Evolutionary conservation across 371 early-diverging fungal genomes (phyloP), one percentile per base, ranked within the genome.

Genomic region (Mortierella sp.): DNA sequence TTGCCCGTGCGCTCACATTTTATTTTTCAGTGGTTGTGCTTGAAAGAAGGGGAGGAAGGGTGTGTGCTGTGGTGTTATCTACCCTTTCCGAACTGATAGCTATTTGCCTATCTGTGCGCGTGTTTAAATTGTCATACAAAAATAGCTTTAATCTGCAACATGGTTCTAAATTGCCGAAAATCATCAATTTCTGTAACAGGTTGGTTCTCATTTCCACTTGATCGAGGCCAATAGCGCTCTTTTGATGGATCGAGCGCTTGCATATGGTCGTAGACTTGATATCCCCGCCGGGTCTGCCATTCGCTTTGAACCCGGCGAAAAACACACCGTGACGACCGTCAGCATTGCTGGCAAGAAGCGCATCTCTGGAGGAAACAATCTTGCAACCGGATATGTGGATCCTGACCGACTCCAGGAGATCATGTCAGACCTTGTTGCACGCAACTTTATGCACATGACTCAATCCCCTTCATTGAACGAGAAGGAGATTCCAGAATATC

Each of bases 161-260:
- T 55, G 26, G 51, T 14, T 37, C 22, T 62, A 32, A 20, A 47
- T 22, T 5, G 11, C 49, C 1, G 8, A 70, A 16, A 20, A 49
- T 18, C 11, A 47, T 47, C 4, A 16, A 16, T 47, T 45, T 47
- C 40, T 30, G n/a, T 45, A 22, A 14, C 49, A 90, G 89, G 91
- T 98, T 47, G 98, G 98, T 1, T 95, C 96, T 0, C 98, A 98
- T 87, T 97, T 90, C 84, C 98, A 96, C 70, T 95, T 98, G 71
- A 94, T 96, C 65, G 98, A 98, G 81, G 88, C 93, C 62, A 97
- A 98, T 84, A 87, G 91, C 16, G 73, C 75, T 11, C 87, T 98
- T 8, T 70, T 75, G 62, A 96, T 98, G 87, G 96, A 97, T 83
- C 93, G 98, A 14, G 86, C 84, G 0, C 68, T 91, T 12, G 90